These are phyloP conservation scores for Xylaria sp. DNA, from an alignment of 2,329 filamentous ascomycete species.

Conservation along the genomic window DNA sequence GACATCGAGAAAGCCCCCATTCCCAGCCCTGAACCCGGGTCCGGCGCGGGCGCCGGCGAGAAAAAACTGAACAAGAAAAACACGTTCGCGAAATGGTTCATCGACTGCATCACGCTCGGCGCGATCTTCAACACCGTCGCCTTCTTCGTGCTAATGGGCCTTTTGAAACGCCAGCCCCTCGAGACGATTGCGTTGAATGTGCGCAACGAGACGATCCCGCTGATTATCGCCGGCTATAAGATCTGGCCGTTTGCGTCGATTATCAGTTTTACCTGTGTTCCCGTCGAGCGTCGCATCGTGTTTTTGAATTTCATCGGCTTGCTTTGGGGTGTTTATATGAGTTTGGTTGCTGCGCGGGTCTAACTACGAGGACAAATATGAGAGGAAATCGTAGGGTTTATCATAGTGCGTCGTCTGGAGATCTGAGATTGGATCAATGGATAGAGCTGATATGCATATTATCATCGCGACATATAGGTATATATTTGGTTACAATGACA, in stretches of 20 bases:
- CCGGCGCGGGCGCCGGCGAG: constrained; percentile 18
- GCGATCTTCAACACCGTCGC: constrained; percentile 43
- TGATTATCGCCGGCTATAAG: constrained; percentile 47
- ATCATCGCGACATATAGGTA: no score
- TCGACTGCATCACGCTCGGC: constrained; percentile 45
- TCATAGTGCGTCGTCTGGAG: no score
- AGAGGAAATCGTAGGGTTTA: no score
- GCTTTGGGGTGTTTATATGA: constrained; percentile 49
- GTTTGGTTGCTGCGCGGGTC: constrained; percentile 41
- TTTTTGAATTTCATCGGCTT: constrained; percentile 46
- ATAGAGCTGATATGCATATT: no score
- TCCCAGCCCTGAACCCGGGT: no score
- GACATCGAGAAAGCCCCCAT: constrained; percentile 27
- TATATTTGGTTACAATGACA: no score
- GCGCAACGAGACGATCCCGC: constrained; percentile 40
- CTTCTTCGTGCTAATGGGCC: constrained; percentile 44
- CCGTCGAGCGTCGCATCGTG: constrained; percentile 45
- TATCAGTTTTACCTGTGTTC: constrained; percentile 45
- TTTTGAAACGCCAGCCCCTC: constrained; percentile 38
- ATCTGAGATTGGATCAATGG: no score
- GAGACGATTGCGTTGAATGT: constrained; percentile 38
- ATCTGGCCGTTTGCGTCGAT: constrained; percentile 49
- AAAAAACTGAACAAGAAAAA: constrained; percentile 38
- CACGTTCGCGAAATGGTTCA: constrained; percentile 45
- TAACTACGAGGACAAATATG: constrained; percentile 25